Base-by-base conservation (phyloP, 441 rosid species). In the Adansonia grandidieri region DNA sequence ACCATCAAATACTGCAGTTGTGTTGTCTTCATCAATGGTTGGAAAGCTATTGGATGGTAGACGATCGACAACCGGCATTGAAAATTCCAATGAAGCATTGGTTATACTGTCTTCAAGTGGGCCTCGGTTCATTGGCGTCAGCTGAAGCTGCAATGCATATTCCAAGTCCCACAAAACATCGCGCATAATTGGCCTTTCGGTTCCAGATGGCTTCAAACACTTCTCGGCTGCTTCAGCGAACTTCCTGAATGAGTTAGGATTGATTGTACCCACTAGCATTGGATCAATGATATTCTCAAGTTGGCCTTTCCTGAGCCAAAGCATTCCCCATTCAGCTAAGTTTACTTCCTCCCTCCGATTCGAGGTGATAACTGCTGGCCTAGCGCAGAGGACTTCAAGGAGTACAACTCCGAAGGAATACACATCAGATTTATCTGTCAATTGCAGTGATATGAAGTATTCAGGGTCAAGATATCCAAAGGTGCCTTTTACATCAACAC, bases 161-260 rank as follows among this genome's bases (percentile, higher is more conserved):
- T 89, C 88, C 82, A 87, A 80, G 78, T 89, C 90, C 93, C 88
- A 89, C 77, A 83, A 32, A 60, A 87, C 88, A 73, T 87, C 88
- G 0, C 71, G 77, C 90, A 89, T 89, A 0, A 61, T 45, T 24
- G 91, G 89, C 79, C 90, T 81, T 65, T 87, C 80, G 0, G 57
- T 45, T 5, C 83, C 83, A 74, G 76, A 74, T 22, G 80, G 85
- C 45, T 73, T 78, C 85, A 88, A 53, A 77, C 90, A 90, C 71
- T 85, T 87, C 80, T 83, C 86, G 3, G 84, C 82, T 6, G 78
- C 76, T 63, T 85, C 89, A 1, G 19, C 77, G 19, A 83, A 87
- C 71, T 83, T 89, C 44, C 84, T 81, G 57, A 84, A 45, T 42
- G 91, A 88, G 47, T 83, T 83, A 6, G 82, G 78, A 45, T 66